Evolutionary conservation across 2,329 filamentous ascomycete genomes (phyloP).

Genomic region (Neodidymelliopsis sp.): DNA sequence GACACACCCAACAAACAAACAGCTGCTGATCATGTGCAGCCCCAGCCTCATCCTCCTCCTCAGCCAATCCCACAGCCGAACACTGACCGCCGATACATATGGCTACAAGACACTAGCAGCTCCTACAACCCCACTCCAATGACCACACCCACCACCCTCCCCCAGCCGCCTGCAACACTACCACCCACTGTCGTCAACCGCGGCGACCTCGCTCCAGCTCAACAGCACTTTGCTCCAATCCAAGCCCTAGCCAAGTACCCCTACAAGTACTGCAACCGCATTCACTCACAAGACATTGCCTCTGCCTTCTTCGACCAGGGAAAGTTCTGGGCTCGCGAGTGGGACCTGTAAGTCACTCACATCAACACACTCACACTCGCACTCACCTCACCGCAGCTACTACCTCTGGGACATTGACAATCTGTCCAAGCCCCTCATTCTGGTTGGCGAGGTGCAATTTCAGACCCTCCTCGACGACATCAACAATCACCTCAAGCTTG

Average conservation of each 20-base stretch:
- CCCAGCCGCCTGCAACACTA: slow-evolving; percentile 7
- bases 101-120: slow-evolving; percentile 30
- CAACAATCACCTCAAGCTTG: slow-evolving; percentile 63
- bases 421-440: slow-evolving; percentile 63
- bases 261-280: slow-evolving; percentile 63
- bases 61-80: slow-evolving; percentile 7
- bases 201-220: slow-evolving; percentile 44
- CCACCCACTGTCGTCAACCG: slow-evolving; percentile 26
- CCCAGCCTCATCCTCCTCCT: neutral
- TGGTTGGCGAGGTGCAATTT: slow-evolving; percentile 74
- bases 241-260: slow-evolving; percentile 65
- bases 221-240: slow-evolving; percentile 53
- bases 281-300: slow-evolving; percentile 56
- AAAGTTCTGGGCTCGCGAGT: slow-evolving; percentile 67
- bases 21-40: neutral
- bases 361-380: slow-evolving; percentile 26
- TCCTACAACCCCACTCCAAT: slow-evolving; percentile 29
- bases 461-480: slow-evolving; percentile 69
- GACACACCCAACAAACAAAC: slow-evolving; percentile 20
- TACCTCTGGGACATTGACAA: slow-evolving; percentile 64
- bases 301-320: slow-evolving; percentile 64
- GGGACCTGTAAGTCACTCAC: slow-evolving; percentile 74
- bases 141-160: slow-evolving; percentile 1
- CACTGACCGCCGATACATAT: slow-evolving; percentile 31
- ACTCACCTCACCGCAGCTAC: slow-evolving; percentile 59